Evolutionary conservation across 75 land plant species (phyloP), one percentile per base, ranked within the genome.

Genomic region (Pinus tabuliformis): DNA sequence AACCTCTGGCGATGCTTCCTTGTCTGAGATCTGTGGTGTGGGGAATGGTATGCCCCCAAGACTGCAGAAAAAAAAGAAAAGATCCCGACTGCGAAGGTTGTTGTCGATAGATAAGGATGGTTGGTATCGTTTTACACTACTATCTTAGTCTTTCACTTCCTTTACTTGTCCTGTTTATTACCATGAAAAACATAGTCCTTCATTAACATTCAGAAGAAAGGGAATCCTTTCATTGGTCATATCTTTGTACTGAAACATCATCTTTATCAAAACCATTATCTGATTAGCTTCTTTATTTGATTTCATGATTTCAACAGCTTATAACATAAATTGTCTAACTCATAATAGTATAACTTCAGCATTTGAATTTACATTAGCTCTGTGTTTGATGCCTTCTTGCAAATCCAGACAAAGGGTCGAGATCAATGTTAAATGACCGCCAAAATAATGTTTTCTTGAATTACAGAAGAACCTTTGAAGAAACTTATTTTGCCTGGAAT

Each of bases 401-500:
- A 54, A 52, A 17, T 57, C 26, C 24, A 72, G 12, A 72, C 13
- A n/a, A 45, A 72, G 16, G 22, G 39, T 30, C 58, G 15, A 15
- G 11, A 21, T 13, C 22, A 24, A 20, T 45, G 1, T 39, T n/a
- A 76, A 37, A 61, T 76, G 24, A 39, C 13, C 0, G 11, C 17
- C 15, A 76, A 37, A 18, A 21, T 14, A 16, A 8, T 37, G 18
- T 37, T 66, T 33, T 18, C 28, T 20, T 45, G 28, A 36, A 77
- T 66, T 42, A 56, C 37, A 52, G 75, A n/a, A 54, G 77, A 71
- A 49, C 54, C 52, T 21, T 16, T 26, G 8, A 56, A 56, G 79
- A 59, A 62, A 77, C 49, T 62, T 57, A 36, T 49, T 42, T 62
- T 81, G 56, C 82, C 82, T 59, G 62, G 73, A 28, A 78, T 42